A percentile compares a stretch with the other conserved stretches of the same genome.
These are phyloP conservation scores for Colletotrichum sidae DNA, from an alignment of 2,329 filamentous ascomycete genomes.

Conservation along the genomic window DNA sequence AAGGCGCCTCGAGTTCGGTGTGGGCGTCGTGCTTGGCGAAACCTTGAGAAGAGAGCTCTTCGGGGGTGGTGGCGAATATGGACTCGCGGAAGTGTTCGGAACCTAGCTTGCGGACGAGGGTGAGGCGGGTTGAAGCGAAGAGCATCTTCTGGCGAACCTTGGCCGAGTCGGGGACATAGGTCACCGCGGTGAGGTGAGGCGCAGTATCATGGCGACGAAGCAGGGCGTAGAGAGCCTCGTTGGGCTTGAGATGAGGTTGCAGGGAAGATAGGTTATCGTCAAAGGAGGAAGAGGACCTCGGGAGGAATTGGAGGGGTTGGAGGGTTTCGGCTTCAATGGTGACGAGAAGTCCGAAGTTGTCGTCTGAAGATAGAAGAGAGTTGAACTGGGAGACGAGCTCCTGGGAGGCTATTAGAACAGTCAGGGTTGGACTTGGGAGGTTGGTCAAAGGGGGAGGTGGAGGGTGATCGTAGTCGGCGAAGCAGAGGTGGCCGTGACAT, in stretches of 20 bases:
- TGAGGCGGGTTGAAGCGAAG: slow-evolving; percentile 81
- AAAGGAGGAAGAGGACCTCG: slow-evolving; percentile 70
- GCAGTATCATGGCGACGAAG: slow-evolving; percentile 73
- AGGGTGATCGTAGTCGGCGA: not conserved
- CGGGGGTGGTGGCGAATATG: slow-evolving; percentile 76
- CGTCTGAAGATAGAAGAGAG: slow-evolving; percentile 70
- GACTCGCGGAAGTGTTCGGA: slow-evolving; percentile 83
- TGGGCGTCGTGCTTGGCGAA: slow-evolving; percentile 81
- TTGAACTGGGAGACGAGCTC: slow-evolving; percentile 83
- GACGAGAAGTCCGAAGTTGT: slow-evolving; percentile 77
- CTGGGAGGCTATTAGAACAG: slow-evolving; percentile 69
- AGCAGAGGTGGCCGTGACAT: slow-evolving; percentile 39
- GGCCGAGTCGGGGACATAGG: slow-evolving; percentile 83
- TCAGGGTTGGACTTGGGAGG: not conserved
- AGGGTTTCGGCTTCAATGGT: slow-evolving; percentile 78
- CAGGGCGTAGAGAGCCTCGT: slow-evolving; percentile 79
- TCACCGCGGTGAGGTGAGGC: slow-evolving; percentile 75
- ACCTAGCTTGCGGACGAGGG: slow-evolving; percentile 80
- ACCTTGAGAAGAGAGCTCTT: slow-evolving; percentile 76
- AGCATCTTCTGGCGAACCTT: slow-evolving; percentile 89
- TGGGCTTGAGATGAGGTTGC: slow-evolving; percentile 71
- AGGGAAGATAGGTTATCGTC: slow-evolving; percentile 72
- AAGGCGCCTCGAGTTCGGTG: slow-evolving; percentile 70
- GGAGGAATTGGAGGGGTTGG: slow-evolving; percentile 65
- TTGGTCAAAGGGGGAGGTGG: too few species aligned